phyloP scores from a whole-genome alignment of 805 yeast genomes.

The Yarrowia bubula region DNA sequence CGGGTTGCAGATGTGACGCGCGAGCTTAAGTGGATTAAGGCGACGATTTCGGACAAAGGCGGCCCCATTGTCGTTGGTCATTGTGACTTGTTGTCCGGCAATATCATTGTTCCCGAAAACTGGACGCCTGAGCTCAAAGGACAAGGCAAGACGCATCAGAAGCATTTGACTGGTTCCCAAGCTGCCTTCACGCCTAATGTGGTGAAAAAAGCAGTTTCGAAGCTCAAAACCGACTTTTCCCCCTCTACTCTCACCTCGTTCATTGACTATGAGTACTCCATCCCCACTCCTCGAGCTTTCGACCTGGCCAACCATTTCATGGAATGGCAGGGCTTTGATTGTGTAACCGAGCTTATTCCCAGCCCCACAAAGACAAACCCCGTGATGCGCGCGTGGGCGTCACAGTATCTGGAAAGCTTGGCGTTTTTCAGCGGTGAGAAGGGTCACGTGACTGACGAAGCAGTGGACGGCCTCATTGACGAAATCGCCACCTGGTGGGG shows the following conservation, averaged over 20 bases:
- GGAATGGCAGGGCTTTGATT: slow-evolving; percentile 91
- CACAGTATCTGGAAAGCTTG: slow-evolving; percentile 49
- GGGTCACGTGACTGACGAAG: slow-evolving; percentile 31
- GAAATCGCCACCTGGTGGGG: slow-evolving; percentile 68
- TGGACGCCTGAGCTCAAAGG: slow-evolving; percentile 6
- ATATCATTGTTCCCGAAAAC: slow-evolving; percentile 47
- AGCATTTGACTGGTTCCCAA: neutral
- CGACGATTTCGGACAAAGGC: slow-evolving; percentile 45
- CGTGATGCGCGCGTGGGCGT: slow-evolving; percentile 56
- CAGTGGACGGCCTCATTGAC: slow-evolving; percentile 48
- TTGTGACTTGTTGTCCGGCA: slow-evolving; percentile 72
- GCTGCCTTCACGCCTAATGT: neutral
- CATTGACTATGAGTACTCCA: slow-evolving; percentile 96
- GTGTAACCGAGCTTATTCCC: slow-evolving; percentile 61
- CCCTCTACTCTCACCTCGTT: slow-evolving; percentile 37
- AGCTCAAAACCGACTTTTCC: neutral
- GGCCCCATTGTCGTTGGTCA: slow-evolving; percentile 60
- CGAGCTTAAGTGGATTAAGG: slow-evolving; percentile 58
- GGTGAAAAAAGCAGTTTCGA: too few relatives aligned
- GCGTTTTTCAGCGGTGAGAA: slow-evolving; percentile 27
- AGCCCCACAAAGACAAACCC: slow-evolving; percentile 46
- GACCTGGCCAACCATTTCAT: slow-evolving; percentile 92
- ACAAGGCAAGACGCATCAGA: neutral
- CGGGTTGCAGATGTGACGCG: slow-evolving; percentile 44
- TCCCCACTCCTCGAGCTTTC: slow-evolving; percentile 82